Evolutionary conservation across 1,284 basidiomycete species (phyloP).

Genomic region (Pseudozyma sp.): DNA sequence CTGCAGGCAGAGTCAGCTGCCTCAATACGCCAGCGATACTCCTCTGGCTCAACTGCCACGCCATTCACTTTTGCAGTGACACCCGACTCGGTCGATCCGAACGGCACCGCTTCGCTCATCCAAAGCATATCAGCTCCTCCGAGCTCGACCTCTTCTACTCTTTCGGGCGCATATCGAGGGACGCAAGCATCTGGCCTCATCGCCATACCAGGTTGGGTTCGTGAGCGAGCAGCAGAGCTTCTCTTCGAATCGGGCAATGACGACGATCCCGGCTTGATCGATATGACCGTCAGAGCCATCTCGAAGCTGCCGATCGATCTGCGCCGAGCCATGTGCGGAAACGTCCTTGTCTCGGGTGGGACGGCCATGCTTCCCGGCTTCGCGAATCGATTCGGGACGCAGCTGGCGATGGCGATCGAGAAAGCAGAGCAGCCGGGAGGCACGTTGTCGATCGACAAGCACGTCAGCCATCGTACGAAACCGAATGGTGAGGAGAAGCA

Average conservation of each 20-base stretch:
- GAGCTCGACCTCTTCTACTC: conserved; percentile 9
- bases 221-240: conserved; percentile 89
- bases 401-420: conserved; percentile 76
- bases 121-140: conserved; percentile 23
- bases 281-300: conserved; percentile 77
- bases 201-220: conserved; percentile 90
- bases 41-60: conserved; percentile 22
- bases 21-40: conserved; percentile 14
- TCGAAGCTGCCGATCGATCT: conserved; percentile 82
- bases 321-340: conserved; percentile 80
- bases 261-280: conserved; percentile 75
- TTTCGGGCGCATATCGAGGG: conserved; percentile 26
- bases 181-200: conserved; percentile 74
- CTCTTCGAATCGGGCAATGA: conserved; percentile 89
- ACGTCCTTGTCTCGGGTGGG: conserved; percentile 86
- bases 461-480: conserved; percentile 9
- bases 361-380: conserved; percentile 92
- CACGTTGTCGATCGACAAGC: conserved; percentile 27
- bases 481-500: background rate
- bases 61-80: conserved; percentile 36
- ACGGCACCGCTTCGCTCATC: conserved; percentile 34
- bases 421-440: conserved; percentile 27
- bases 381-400: conserved; percentile 82
- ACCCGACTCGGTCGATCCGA: conserved; percentile 22
- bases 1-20: background rate